These are phyloP conservation scores for Syzygium oleosum DNA, from an alignment of 345 rosid species.

Conservation along the genomic window DNA sequence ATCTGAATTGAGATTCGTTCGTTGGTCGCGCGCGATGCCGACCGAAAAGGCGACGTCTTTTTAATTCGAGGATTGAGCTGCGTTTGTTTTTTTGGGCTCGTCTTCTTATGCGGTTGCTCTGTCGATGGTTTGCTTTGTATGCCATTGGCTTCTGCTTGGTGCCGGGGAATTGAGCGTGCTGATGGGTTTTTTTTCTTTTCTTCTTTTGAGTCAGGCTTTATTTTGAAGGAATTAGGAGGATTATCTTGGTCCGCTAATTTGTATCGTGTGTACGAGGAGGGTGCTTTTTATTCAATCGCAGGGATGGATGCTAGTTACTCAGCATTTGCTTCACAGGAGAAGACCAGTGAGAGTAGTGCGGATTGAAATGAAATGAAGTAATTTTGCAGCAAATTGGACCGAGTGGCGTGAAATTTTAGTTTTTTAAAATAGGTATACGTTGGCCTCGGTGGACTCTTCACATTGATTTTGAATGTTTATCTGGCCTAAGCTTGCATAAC, in stretches of 20 bases:
- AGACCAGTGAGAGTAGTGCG: neutral
- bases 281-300: neutral
- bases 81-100: neutral
- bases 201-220: neutral
- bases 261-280: neutral
- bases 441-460: neutral
- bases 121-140: neutral
- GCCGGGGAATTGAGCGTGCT: neutral
- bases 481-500: neutral
- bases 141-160: neutral
- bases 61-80: neutral
- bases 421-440: neutral
- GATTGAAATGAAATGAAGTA: neutral
- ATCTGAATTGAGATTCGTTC: neutral
- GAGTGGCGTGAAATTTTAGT: neutral
- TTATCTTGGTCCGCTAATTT: neutral
- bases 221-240: neutral
- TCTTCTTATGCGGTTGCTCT: neutral
- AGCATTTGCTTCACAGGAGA: neutral
- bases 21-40: neutral
- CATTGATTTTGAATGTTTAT: neutral
- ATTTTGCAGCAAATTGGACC: neutral
- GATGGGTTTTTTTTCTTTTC: neutral
- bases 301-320: neutral
- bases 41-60: neutral